A percentile compares a stretch with the other conserved stretches of the same genome.
These are phyloP conservation scores for Kluyveromyces sp. DNA, from an alignment of 1,139 yeast genomes.

Conservation along the genomic window DNA sequence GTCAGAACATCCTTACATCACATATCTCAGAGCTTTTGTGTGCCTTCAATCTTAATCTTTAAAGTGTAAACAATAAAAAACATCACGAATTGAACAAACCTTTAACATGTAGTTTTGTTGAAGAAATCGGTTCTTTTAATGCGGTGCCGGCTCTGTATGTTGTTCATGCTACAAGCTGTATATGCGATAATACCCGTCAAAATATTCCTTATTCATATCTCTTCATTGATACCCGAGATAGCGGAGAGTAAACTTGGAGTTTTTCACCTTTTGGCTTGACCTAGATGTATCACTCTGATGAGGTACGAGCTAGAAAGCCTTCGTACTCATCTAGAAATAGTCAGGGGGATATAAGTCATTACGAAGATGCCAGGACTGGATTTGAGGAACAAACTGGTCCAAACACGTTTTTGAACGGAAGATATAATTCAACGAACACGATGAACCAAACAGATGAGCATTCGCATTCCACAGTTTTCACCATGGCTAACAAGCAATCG, in stretches of 20 bases:
- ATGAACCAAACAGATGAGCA: conserved; percentile 17
- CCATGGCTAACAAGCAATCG: conserved; percentile 13
- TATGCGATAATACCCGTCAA: not conserved
- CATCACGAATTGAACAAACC: not conserved
- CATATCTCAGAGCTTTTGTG: not conserved
- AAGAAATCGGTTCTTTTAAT: not conserved
- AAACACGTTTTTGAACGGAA: not conserved
- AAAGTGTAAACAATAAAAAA: not conserved
- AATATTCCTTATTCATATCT: not conserved
- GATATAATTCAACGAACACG: not conserved
- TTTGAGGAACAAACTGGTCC: not conserved
- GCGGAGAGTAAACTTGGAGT: not conserved
- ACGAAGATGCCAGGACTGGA: conserved; percentile 5
- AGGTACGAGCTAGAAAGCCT: not conserved
- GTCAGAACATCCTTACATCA: not conserved
- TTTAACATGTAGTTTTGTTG: not conserved
- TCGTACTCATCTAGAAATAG: not conserved
- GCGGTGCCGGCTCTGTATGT: no score
- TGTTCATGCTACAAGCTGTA: no score
- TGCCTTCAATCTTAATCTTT: not conserved
- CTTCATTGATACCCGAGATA: not conserved
- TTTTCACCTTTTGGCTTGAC: not conserved
- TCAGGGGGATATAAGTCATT: conserved; percentile 1
- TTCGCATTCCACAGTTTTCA: conserved; percentile 23
- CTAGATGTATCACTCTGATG: conserved; percentile 1